These are phyloP conservation scores for Stentor coeruleus DNA, from an alignment of 73 alveolate species.

Conservation along the genomic window DNA sequence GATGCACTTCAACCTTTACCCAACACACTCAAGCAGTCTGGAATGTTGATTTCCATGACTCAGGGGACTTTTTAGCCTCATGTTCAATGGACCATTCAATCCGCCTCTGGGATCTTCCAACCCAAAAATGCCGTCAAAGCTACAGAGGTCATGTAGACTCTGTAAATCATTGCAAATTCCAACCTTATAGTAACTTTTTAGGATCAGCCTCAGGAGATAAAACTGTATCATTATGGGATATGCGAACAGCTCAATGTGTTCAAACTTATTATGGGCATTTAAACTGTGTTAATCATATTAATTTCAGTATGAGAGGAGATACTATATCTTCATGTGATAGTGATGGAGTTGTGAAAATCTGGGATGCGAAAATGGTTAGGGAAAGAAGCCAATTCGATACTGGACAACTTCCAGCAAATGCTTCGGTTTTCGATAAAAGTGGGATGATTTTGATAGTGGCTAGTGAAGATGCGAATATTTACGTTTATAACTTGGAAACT, in stretches of 20 bases:
- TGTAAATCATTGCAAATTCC: slow-evolving; percentile 93
- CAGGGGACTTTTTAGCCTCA: slow-evolving; percentile 96
- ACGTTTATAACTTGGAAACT: slow-evolving; percentile 38
- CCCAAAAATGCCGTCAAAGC: slow-evolving; percentile 70
- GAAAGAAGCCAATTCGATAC: slow-evolving; percentile 92
- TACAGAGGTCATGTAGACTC: slow-evolving; percentile 99
- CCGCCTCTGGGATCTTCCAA: slow-evolving; percentile 65
- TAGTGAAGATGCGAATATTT: slow-evolving; percentile 78
- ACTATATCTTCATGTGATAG: slow-evolving; percentile 98
- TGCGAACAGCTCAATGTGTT: slow-evolving; percentile 94
- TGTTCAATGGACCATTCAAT: slow-evolving; percentile 98
- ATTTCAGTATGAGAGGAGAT: slow-evolving; percentile 87
- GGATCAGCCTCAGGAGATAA: slow-evolving; percentile 99
- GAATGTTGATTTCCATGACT: slow-evolving; percentile 82
- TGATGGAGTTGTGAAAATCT: slow-evolving; percentile 98
- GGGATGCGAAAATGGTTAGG: slow-evolving; percentile 99
- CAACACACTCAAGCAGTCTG: slow-evolving; percentile 99
- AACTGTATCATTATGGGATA: slow-evolving; percentile 98
- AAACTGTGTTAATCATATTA: slow-evolving; percentile 92
- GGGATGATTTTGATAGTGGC: slow-evolving; percentile 91
- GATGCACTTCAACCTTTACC: slow-evolving; percentile 92
- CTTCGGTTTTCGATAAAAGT: slow-evolving; percentile 91
- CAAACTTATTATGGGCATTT: slow-evolving; percentile 99
- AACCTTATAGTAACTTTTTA: slow-evolving; percentile 90
- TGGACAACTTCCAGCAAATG: slow-evolving; percentile 94